Conservation (phyloP, 495 filamentous ascomycete genomes). For the Terfezia claveryi region DNA sequence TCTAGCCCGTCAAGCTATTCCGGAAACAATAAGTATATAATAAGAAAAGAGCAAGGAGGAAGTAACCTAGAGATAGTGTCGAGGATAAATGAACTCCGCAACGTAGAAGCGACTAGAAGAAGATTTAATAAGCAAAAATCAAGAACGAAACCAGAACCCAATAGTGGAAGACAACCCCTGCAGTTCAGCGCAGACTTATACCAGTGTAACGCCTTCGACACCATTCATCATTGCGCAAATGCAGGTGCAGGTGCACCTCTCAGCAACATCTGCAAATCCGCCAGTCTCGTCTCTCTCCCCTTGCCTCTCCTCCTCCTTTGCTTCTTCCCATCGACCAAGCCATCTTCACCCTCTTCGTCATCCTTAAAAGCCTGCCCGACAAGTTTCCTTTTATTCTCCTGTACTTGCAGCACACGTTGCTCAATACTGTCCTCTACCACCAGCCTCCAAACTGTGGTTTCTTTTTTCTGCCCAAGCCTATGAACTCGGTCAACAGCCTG, state of each 20-base stretch:
- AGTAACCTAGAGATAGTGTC: no score
- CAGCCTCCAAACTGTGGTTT: conserved; percentile 58
- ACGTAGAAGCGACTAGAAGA: no score
- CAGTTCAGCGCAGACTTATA: no score
- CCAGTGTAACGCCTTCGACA: no score
- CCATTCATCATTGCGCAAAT: neutral
- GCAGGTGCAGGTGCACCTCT: neutral
- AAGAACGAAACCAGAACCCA: no score
- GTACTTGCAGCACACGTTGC: conserved; percentile 60
- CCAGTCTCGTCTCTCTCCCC: conserved; percentile 30
- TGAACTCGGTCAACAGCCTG: conserved; percentile 86
- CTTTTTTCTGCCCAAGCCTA: conserved; percentile 58
- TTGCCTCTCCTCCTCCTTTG: conserved; percentile 18
- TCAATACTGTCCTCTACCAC: conserved; percentile 75
- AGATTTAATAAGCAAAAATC: no score
- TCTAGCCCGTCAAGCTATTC: no score
- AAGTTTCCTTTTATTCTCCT: conserved; percentile 58
- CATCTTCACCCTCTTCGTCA: neutral
- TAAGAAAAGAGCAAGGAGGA: no score
- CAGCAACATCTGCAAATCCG: conserved; percentile 36
- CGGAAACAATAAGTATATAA: no score
- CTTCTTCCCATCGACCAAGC: conserved; percentile 8
- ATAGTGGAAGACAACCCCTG: no score
- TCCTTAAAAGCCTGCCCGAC: conserved; percentile 60
- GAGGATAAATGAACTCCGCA: no score